These are phyloP conservation scores for Thelonectria olida DNA, from an alignment of 2,329 filamentous ascomycete species.

Conservation along the genomic window DNA sequence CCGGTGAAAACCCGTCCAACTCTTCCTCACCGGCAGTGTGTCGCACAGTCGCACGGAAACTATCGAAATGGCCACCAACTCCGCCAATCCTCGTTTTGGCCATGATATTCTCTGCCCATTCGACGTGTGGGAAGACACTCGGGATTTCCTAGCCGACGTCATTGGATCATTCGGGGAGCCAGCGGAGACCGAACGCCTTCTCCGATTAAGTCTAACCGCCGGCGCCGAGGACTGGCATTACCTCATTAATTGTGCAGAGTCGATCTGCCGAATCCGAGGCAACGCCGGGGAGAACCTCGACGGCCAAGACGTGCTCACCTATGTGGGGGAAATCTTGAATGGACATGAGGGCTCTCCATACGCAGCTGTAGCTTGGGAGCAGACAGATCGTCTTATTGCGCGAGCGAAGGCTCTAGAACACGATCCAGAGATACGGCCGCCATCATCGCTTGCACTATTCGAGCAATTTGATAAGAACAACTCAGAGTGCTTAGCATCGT, in stretches of 20 bases:
- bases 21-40: neutral
- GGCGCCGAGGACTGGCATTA: slow-evolving; percentile 47
- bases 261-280: slow-evolving; percentile 32
- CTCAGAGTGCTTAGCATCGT: neutral
- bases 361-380: slow-evolving; percentile 40
- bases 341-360: slow-evolving; percentile 10
- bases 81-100: slow-evolving; percentile 32
- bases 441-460: slow-evolving; percentile 14
- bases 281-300: slow-evolving; percentile 36
- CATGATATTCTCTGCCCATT: slow-evolving; percentile 43
- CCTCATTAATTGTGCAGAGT: slow-evolving; percentile 46
- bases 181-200: slow-evolving; percentile 40
- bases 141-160: slow-evolving; percentile 44
- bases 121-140: slow-evolving; percentile 43
- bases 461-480: neutral
- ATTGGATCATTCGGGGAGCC: slow-evolving; percentile 40
- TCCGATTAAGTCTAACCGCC: slow-evolving; percentile 44
- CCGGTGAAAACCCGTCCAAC: too few species aligned
- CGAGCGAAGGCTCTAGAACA: slow-evolving; percentile 41
- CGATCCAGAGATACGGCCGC: slow-evolving; percentile 30
- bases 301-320: slow-evolving; percentile 46
- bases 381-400: slow-evolving; percentile 48
- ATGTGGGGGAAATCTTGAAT: slow-evolving; percentile 40
- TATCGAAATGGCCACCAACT: slow-evolving; percentile 24
- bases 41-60: neutral